phyloP scores from a whole-genome alignment of 768 basidiomycete species.

The Phanerochaete sordida region DNA sequence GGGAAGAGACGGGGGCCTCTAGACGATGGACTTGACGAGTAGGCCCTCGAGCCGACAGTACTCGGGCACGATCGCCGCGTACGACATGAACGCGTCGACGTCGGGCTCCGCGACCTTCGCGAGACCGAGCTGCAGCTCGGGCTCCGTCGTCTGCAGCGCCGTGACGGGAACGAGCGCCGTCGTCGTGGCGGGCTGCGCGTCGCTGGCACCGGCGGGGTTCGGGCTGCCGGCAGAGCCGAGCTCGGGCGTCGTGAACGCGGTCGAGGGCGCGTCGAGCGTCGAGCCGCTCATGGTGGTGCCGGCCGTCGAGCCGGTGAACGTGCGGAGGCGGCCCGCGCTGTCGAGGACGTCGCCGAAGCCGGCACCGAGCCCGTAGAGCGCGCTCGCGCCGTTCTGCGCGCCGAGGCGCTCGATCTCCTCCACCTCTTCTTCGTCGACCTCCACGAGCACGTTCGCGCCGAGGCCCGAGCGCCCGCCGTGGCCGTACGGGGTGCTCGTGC shows the following conservation, averaged over 20 bases:
- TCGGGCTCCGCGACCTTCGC: conserved; percentile 84
- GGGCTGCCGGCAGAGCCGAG: conserved; percentile 29
- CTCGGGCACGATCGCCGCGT: conserved; percentile 83
- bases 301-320: conserved; percentile 47
- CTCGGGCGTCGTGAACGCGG: conserved; percentile 62
- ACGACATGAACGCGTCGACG: conserved; percentile 79
- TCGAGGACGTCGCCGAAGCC: conserved; percentile 41
- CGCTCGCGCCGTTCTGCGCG: conserved; percentile 19
- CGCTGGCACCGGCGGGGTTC: conserved; percentile 25
- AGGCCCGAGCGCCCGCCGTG: conserved; percentile 48
- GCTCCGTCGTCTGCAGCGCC: conserved; percentile 67
- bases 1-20: not conserved
- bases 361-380: conserved; percentile 33
- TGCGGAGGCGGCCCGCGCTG: conserved; percentile 44
- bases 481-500: conserved; percentile 65
- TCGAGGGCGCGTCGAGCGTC: conserved; percentile 45
- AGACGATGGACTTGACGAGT: conserved; percentile 48
- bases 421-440: conserved; percentile 77
- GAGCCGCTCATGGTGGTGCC: conserved; percentile 32
- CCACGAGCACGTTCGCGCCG: conserved; percentile 49
- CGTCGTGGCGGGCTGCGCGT: conserved; percentile 42
- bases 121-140: conserved; percentile 71
- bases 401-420: conserved; percentile 49
- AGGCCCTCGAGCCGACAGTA: conserved; percentile 78
- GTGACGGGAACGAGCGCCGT: conserved; percentile 66